Base-by-base conservation (phyloP, 306 rosid species). In the Lathyrus aphaca region DNA sequence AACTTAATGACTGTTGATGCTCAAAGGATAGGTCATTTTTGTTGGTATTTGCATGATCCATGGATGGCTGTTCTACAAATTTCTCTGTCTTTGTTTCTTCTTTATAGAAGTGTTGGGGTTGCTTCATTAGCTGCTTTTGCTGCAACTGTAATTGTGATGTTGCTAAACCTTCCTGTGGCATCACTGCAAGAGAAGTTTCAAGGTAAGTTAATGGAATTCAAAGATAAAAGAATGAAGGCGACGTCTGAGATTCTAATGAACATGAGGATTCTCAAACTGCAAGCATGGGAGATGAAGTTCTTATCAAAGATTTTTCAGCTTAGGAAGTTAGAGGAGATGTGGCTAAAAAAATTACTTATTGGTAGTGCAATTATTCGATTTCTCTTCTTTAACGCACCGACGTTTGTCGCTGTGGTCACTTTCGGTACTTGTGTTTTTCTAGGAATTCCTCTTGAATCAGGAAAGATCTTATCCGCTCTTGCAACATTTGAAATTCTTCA, bases 231-330 rank as follows among this genome's bases (percentile, higher is more conserved):
- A 83, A 92, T 92, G 98, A 89, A 92, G 81, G 83, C 75, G 3
- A 92, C 89, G 0, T 82, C 93, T 1, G 98, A 92, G 86, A 81
- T 84, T 64, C 77, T 92, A 37, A 85, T 81, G 83, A 92, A 85
- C 80, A 88, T 90, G 96, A 83, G 88, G 84, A 88, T 86, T 77
- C 93, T 92, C 23, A 92, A 92, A 79, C 83, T 92, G 18, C 98
- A 89, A 68, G 96, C 86, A 35, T 92, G 96, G 98, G 96, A 92
- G 68, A 90, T 92, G 84, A 92, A 90, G 85, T 92, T 90, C 80
- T 76, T 92, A 17, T 77, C 96, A 0, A 92, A 84, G 79, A 79
- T 92, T 64, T 23, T 72, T 21, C 81, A 78, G 30, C 68, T 88
- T 11, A 82, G 98, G 81, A 76, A 79, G 49, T 63, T n/a, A 5